Conservation (phyloP, 2,329 filamentous ascomycete genomes). For the Colletotrichum horii region DNA sequence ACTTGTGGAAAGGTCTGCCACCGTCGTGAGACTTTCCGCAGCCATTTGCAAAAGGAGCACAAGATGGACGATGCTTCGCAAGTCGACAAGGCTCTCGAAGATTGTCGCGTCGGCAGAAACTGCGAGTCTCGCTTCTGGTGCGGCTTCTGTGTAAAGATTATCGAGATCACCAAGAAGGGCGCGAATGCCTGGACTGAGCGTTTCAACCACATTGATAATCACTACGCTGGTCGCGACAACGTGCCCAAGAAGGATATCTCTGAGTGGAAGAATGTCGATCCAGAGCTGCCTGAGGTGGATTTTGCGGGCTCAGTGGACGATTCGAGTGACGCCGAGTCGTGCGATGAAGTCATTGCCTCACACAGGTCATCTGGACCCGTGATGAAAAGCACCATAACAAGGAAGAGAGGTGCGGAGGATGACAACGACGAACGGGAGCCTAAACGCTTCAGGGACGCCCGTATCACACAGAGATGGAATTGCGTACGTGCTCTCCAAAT, state of each 20-base stretch:
- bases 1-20: constrained; percentile 65
- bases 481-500: constrained; percentile 30
- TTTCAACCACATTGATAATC: constrained; percentile 77
- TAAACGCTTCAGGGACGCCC: constrained; percentile 18
- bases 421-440: constrained; percentile 12
- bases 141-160: constrained; percentile 73
- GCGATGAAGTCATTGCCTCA: neutral
- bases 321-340: neutral
- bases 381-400: neutral
- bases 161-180: constrained; percentile 55
- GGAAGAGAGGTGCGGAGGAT: neutral
- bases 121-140: constrained; percentile 80
- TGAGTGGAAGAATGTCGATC: constrained; percentile 58
- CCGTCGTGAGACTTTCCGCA: constrained; percentile 61
- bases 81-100: constrained; percentile 51
- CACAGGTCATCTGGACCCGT: neutral
- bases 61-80: constrained; percentile 31
- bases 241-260: constrained; percentile 47
- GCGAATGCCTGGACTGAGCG: constrained; percentile 62
- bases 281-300: constrained; percentile 19
- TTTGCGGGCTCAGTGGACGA: neutral
- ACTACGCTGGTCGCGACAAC: constrained; percentile 62
- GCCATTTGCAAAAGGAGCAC: constrained; percentile 65
- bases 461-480: constrained; percentile 28
- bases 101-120: constrained; percentile 67